Conservation (phyloP, 805 yeast species). For the Yarrowia bubula region DNA sequence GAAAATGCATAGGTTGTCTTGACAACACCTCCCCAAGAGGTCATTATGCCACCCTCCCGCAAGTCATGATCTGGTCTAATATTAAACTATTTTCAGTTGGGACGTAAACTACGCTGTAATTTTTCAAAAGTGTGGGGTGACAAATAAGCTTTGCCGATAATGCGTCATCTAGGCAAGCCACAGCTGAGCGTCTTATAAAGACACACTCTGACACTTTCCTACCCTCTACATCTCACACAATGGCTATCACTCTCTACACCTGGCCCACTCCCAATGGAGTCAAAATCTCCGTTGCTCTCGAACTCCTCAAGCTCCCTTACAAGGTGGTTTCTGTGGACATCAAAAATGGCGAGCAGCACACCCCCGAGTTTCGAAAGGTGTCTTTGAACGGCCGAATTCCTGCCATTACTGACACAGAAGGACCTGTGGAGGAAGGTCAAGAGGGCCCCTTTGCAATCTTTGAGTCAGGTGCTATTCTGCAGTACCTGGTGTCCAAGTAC, state of each 20-base stretch:
- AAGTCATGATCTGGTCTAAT: too few relatives aligned
- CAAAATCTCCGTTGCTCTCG: conserved; percentile 42
- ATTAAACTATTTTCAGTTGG: too few relatives aligned
- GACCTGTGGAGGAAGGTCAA: conserved; percentile 28
- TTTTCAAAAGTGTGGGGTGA: background rate
- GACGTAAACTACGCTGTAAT: too few relatives aligned
- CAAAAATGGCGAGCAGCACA: conserved; percentile 48
- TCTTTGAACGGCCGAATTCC: conserved; percentile 69
- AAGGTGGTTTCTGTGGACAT: conserved; percentile 46
- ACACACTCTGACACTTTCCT: too few relatives aligned
- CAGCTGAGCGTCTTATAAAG: background rate
- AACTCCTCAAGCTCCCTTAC: conserved; percentile 40
- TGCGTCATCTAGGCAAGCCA: conserved; percentile 2
- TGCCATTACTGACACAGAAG: conserved; percentile 41
- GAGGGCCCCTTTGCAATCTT: conserved; percentile 40
- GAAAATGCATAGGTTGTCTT: too few relatives aligned
- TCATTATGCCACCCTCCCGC: too few relatives aligned
- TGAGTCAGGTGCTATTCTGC: conserved; percentile 63
- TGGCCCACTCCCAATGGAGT: conserved; percentile 46
- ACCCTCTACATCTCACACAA: background rate
- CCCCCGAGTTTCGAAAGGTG: conserved; percentile 54
- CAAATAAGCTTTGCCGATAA: background rate
- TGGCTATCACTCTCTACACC: conserved; percentile 45
- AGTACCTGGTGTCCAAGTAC: conserved; percentile 58
- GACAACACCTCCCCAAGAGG: too few relatives aligned